phyloP scores from a whole-genome alignment of 1,139 yeast species.

The Geotrichum klebahnii region DNA sequence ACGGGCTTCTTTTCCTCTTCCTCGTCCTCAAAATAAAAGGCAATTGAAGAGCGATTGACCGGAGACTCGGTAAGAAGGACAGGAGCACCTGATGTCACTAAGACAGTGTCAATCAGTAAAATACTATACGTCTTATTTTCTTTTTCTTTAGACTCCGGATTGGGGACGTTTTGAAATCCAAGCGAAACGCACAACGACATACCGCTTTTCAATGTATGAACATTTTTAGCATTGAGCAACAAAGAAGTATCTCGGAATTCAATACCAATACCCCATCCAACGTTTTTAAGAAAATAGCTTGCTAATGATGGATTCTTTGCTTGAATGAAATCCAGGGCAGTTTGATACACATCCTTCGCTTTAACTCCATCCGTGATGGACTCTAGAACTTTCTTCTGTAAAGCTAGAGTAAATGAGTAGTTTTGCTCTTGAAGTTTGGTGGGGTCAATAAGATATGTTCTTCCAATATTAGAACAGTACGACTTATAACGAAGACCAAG shows the following conservation, averaged over 20 bases:
- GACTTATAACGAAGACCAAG: slow-evolving; percentile 84
- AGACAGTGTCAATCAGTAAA: slow-evolving; percentile 76
- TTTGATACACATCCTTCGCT: slow-evolving; percentile 63
- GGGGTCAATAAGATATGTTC: slow-evolving; percentile 90
- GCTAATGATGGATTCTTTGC: slow-evolving; percentile 58
- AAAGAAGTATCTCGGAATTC: slow-evolving; percentile 82
- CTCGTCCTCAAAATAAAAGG: slow-evolving; percentile 77
- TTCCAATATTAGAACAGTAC: slow-evolving; percentile 81
- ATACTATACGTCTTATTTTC: slow-evolving; percentile 59
- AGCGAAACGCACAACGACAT: slow-evolving; percentile 72
- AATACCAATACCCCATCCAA: slow-evolving; percentile 88
- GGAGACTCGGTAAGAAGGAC: slow-evolving; percentile 69
- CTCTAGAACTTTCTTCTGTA: slow-evolving; percentile 53
- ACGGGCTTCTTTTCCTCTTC: slow-evolving; percentile 36
- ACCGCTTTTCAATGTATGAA: slow-evolving; percentile 63
- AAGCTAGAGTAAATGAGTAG: slow-evolving; percentile 66
- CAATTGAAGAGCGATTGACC: slow-evolving; percentile 66
- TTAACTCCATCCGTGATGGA: slow-evolving; percentile 63
- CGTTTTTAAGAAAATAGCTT: slow-evolving; percentile 65
- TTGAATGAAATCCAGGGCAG: slow-evolving; percentile 57
- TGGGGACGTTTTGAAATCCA: slow-evolving; percentile 64
- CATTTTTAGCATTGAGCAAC: slow-evolving; percentile 69
- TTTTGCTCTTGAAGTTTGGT: slow-evolving; percentile 71
- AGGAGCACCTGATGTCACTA: slow-evolving; percentile 55
- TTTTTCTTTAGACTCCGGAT: slow-evolving; percentile 43